phyloP scores from a whole-genome alignment of 345 rosid species.

The Hibiscus tridactylites region DNA sequence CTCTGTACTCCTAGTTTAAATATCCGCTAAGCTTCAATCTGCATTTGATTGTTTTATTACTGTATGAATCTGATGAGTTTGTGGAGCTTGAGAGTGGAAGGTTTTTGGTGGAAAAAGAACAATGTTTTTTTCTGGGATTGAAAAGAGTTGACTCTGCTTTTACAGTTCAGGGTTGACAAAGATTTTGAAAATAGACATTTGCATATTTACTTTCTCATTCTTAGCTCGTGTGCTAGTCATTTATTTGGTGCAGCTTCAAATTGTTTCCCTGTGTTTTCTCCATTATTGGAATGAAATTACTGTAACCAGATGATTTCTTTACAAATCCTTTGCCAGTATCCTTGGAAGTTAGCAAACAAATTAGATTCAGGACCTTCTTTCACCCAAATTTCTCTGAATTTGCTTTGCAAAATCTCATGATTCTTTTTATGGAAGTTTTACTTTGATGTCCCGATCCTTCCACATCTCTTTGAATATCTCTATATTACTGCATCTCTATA shows the following conservation, averaged over 20 bases:
- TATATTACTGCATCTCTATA: conserved; percentile 1
- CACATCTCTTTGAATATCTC: background rate
- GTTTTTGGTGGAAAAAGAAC: background rate
- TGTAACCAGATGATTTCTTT: background rate
- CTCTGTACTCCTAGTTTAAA: background rate
- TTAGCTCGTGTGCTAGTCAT: background rate
- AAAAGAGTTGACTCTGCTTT: background rate
- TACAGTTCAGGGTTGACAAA: background rate
- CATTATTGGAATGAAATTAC: background rate
- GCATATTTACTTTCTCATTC: background rate
- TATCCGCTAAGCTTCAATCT: background rate
- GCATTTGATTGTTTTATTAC: background rate
- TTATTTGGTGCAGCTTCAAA: background rate
- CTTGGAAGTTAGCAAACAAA: background rate
- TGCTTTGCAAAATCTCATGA: background rate
- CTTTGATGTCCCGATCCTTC: background rate
- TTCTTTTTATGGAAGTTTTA: background rate
- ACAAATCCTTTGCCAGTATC: background rate
- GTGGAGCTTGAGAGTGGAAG: background rate
- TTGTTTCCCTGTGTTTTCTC: background rate
- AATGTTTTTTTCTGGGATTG: background rate
- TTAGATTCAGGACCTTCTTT: background rate
- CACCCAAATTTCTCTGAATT: background rate
- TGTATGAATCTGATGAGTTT: background rate
- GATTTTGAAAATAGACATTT: background rate